Base-by-base conservation (phyloP, 441 rosid species). In the Mallotus repandus region DNA sequence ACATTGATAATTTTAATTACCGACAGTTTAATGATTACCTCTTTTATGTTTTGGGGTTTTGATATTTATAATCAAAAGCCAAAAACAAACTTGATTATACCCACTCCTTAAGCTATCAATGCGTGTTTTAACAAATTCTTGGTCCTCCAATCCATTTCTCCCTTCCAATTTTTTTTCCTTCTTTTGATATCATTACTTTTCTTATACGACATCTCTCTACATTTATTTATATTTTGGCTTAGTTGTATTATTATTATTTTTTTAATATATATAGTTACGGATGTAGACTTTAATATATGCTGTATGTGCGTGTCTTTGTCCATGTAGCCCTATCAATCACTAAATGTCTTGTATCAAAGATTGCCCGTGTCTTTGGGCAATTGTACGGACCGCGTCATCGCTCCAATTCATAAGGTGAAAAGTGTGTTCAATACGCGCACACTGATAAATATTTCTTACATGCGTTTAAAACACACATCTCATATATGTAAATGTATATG, bases 81-180 rank as follows among this genome's bases (percentile, higher is more conserved):
- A 59, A 59, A 50, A 68, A 72, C 79, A 79, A 66, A 71, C 77
- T 82, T 77, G 85, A 82, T 77, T 79, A 79, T 79, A 55, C 81
- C 85, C 81, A 82, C 85, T 77, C 70, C 32, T 60, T 60, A 38
- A 76, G 64, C 71, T 43, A 58, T 81, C 74, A 68, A 70, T 63
- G 35, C 14, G 29, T 29, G 53, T 69, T 18, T 50, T 55, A 12
- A 45, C 29, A 57, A 57, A 78, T 2, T 41, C 60, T 58, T 1
- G 12, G 61, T 3, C 48, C 29, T 46, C 61, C 32, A 63, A 61
- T 43, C 12, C 3, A 25, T 11, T 13, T 13, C 25, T 18, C 53
- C 14, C 35, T 48, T 11, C 9, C 15, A 7, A 45, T 16, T 32
- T 12, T 38, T 22, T 48, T 29, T 52, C 2, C 53, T 64, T 46